Percentiles rank a stretch among this genome's conserved stretches.
Conservation (phyloP, 2,329 filamentous ascomycete genomes). For the Diaporthe vexans region DNA sequence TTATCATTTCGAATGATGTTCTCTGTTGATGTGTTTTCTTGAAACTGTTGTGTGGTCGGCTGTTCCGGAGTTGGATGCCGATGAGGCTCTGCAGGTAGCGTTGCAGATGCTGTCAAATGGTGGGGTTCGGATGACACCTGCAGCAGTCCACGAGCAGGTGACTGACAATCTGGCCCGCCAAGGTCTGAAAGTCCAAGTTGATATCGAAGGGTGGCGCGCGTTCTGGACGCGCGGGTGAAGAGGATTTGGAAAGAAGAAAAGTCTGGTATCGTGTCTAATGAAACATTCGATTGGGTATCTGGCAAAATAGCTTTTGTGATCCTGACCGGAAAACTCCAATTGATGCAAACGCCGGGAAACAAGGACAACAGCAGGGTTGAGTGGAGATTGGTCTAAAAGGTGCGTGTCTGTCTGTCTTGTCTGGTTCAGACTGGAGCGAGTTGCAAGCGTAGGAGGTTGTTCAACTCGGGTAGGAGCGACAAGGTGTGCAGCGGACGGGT, state of each 20-base stretch:
- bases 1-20: constrained; percentile 73
- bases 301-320: constrained; percentile 45
- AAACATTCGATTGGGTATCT: constrained; percentile 48
- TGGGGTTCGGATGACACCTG: constrained; percentile 37
- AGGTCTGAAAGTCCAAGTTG: constrained; percentile 11
- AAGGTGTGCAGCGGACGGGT: background rate
- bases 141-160: constrained; percentile 35
- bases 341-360: constrained; percentile 44
- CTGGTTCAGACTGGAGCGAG: background rate
- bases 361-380: constrained; percentile 48
- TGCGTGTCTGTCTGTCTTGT: background rate
- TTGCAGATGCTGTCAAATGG: constrained; percentile 36
- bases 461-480: constrained; percentile 1
- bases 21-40: background rate
- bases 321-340: constrained; percentile 46
- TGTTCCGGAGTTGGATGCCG: constrained; percentile 7
- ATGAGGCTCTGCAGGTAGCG: constrained; percentile 9
- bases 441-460: constrained; percentile 11
- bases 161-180: constrained; percentile 21
- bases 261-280: constrained; percentile 43
- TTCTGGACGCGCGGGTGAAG: constrained; percentile 5
- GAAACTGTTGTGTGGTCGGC: background rate
- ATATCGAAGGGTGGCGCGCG: constrained; percentile 20
- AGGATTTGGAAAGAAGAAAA: constrained; percentile 39
- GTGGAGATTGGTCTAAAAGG: constrained; percentile 49